Conservation (phyloP, 2,329 filamentous ascomycete genomes). For the Diaporthe citrichinensis region DNA sequence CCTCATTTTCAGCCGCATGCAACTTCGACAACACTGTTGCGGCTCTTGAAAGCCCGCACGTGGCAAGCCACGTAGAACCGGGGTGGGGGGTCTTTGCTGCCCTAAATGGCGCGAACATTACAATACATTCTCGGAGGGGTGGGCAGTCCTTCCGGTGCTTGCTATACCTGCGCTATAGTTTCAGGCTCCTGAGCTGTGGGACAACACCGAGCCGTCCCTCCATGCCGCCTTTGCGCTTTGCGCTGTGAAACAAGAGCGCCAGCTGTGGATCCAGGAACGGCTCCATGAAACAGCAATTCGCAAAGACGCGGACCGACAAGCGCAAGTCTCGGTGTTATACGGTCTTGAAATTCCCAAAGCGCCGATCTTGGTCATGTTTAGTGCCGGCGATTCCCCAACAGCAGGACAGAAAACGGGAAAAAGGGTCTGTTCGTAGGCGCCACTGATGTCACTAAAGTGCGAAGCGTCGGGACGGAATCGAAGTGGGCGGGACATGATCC, state of each 20-base stretch:
- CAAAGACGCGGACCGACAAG: background rate
- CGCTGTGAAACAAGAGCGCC: background rate
- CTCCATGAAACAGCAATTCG: background rate
- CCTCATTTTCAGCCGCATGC: background rate
- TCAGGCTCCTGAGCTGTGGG: background rate
- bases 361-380: conserved; percentile 10
- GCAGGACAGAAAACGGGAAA: background rate
- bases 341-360: conserved; percentile 26
- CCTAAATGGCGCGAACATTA: background rate
- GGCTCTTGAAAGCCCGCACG: background rate
- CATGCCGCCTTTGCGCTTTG: background rate
- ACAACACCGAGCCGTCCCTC: background rate
- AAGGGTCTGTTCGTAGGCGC: background rate
- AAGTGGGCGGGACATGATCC: background rate
- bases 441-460: background rate
- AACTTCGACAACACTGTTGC: background rate
- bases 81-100: background rate
- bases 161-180: background rate
- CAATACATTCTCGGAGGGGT: no score
- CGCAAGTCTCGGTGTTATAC: background rate
- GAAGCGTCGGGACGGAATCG: background rate
- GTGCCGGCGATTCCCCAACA: conserved; percentile 7
- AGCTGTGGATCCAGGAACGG: background rate
- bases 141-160: background rate
- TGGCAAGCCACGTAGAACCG: background rate